Conservation (phyloP, 345 rosid species). For the Adansonia digitata region DNA sequence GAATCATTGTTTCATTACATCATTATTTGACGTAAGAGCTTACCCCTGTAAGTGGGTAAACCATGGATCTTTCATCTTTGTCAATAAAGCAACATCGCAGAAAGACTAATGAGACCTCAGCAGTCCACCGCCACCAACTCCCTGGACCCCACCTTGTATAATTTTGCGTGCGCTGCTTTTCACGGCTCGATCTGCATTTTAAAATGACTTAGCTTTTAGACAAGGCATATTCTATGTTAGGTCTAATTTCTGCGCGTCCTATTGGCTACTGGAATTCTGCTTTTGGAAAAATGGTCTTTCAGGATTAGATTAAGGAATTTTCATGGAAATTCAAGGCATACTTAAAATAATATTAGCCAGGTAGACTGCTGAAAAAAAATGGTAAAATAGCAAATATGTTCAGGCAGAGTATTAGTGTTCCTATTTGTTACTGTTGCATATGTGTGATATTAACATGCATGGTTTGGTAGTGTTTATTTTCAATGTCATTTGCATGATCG, state of each 20-base stretch:
- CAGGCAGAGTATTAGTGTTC: too few species aligned
- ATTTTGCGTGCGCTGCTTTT: not conserved
- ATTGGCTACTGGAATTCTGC: not conserved
- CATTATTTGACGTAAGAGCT: not conserved
- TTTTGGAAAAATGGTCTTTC: not conserved
- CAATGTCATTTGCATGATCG: not conserved
- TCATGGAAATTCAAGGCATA: not conserved
- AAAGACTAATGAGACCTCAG: not conserved
- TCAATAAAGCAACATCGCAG: not conserved
- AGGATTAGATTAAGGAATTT: not conserved
- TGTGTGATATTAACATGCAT: too few species aligned
- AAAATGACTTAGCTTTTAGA: not conserved
- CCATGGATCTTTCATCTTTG: not conserved
- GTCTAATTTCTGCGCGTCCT: not conserved
- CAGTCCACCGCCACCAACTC: too few species aligned
- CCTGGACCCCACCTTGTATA: not conserved
- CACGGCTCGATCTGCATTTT: not conserved
- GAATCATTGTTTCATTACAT: not conserved
- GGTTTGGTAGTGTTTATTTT: not conserved
- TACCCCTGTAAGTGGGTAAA: not conserved
- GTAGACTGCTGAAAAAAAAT: not conserved
- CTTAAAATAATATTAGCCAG: not conserved
- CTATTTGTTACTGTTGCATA: not conserved
- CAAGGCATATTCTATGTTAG: not conserved
- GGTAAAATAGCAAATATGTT: too few species aligned